Percentiles rank a stretch among this genome's conserved stretches.
Evolutionary conservation across 345 rosid species (phyloP).

Genomic region (Noccaea caerulescens): DNA sequence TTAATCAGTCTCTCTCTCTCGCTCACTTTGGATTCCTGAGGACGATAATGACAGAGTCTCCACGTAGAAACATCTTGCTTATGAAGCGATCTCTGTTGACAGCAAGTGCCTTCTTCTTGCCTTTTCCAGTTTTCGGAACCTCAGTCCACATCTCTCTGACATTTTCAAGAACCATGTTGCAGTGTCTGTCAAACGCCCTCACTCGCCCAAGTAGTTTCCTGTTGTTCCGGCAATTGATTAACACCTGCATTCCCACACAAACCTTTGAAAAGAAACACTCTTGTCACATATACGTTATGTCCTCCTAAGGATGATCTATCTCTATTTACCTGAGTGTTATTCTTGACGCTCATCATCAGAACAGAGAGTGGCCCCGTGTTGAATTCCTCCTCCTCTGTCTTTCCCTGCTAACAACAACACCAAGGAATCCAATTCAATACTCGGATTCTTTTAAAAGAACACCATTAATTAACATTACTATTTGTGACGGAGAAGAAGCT

Average conservation of each 20-base stretch:
- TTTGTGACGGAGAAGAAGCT: constrained; percentile 3
- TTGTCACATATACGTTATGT: neutral
- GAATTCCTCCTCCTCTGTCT: constrained; percentile 93
- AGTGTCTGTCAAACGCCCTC: constrained; percentile 92
- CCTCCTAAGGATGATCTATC: neutral
- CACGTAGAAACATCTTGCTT: constrained; percentile 96
- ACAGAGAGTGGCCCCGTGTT: constrained; percentile 95
- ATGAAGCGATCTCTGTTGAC: constrained; percentile 95
- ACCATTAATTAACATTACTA: neutral
- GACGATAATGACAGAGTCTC: constrained; percentile 95
- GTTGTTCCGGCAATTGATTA: constrained; percentile 74
- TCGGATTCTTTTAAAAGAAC: too few relatives aligned
- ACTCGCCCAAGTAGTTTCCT: constrained; percentile 89
- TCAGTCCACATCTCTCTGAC: constrained; percentile 99
- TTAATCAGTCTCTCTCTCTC: neutral
- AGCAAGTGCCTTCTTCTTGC: constrained; percentile 93
- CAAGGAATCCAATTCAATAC: neutral
- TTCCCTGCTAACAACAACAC: constrained; percentile 36
- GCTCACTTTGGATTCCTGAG: constrained; percentile 88
- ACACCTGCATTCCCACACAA: constrained; percentile 48
- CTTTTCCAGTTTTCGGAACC: constrained; percentile 97
- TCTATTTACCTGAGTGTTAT: constrained; percentile 78
- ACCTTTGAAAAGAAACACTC: neutral
- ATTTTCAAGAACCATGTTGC: constrained; percentile 99
- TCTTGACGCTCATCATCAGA: constrained; percentile 93